Conservation (phyloP, 2,329 filamentous ascomycete species). For the Pseudocercospora fuligena region DNA sequence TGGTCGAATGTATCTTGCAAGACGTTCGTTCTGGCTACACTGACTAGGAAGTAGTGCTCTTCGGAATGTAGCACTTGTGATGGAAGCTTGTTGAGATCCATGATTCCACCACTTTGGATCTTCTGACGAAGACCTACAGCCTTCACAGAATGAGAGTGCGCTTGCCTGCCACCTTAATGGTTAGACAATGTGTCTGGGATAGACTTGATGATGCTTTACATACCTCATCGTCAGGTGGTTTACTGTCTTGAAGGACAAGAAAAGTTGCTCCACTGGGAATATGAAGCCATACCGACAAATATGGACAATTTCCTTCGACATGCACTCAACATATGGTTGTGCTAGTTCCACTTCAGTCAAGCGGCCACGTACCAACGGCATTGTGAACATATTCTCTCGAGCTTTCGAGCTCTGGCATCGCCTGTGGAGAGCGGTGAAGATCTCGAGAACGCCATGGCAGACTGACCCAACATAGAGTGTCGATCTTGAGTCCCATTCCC, state of each 20-base stretch:
- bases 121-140: conserved; percentile 9
- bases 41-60: conserved; percentile 49
- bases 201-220: not conserved
- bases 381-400: conserved; percentile 15
- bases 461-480: conserved; percentile 10
- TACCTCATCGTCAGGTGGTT: conserved; percentile 82
- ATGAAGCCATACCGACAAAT: conserved; percentile 81
- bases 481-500: conserved; percentile 21
- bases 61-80: conserved; percentile 43
- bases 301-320: conserved; percentile 53
- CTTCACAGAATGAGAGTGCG: conserved; percentile 7
- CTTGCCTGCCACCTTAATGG: not conserved
- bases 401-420: not conserved
- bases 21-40: conserved; percentile 48
- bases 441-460: conserved; percentile 21
- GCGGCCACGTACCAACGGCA: conserved; percentile 21
- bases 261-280: conserved; percentile 72
- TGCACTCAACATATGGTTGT: conserved; percentile 7
- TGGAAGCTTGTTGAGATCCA: conserved; percentile 29
- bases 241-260: conserved; percentile 84
- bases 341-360: conserved; percentile 16
- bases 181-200: not conserved
- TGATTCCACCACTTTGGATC: not conserved
- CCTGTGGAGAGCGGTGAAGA: conserved; percentile 1
- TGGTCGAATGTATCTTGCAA: conserved; percentile 70